Evolutionary conservation across 106 monocot species (phyloP).

Genomic region (Acorus gramineus): DNA sequence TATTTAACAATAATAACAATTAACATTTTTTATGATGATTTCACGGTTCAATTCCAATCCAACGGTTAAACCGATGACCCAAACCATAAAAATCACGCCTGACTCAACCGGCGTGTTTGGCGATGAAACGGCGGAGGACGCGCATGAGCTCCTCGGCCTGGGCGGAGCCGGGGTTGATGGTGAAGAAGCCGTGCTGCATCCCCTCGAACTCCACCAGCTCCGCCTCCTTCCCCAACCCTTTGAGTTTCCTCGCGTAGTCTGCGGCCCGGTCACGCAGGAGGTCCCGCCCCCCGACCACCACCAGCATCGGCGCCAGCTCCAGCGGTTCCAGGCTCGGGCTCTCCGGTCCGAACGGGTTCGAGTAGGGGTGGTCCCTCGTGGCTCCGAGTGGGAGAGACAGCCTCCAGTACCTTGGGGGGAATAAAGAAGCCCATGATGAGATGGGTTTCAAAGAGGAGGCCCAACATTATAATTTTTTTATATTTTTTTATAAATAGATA

Average conservation of each 20-base stretch:
- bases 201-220: constrained; percentile 46
- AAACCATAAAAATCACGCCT: no score
- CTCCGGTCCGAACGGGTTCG: constrained; percentile 3
- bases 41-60: no score
- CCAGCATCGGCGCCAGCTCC: background rate
- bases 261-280: background rate
- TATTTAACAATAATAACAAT: no score
- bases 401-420: background rate
- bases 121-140: constrained; percentile 30
- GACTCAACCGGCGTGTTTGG: background rate
- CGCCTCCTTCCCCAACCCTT: constrained; percentile 16
- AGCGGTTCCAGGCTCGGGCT: background rate
- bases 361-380: background rate
- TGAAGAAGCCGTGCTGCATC: constrained; percentile 57
- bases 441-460: no score
- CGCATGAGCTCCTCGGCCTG: constrained; percentile 35
- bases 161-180: constrained; percentile 28
- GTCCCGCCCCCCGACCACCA: background rate
- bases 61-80: no score
- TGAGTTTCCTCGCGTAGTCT: background rate
- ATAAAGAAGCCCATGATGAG: no score
- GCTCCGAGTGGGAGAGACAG: background rate
- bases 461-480: no score
- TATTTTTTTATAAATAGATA: no score
- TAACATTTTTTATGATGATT: no score